Base-by-base conservation (phyloP, 176 grass and related monocot genomes). In the Guadua angustifolia region DNA sequence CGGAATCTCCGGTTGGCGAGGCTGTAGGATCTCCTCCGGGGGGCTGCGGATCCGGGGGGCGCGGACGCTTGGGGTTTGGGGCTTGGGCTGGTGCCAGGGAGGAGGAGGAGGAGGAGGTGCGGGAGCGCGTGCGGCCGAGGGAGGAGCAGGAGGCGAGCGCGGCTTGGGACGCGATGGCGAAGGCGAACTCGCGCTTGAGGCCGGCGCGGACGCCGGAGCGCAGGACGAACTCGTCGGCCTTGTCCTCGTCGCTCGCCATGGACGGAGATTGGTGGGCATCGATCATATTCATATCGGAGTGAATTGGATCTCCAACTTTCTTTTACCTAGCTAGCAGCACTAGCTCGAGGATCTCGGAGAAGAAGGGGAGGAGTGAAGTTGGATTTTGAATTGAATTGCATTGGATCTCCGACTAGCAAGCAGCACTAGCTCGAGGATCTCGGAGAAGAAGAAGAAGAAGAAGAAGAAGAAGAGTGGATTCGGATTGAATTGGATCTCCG, bases 101-200 rank as follows among this genome's bases (percentile, higher is more conserved):
- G 38, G 60, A 14, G 7, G 84, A 21, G 13, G 74, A 5, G 12
- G 76, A 1, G 50, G 83, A 38, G 44, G 49, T 74, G 33, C 80
- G 79, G 25, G 92, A 94, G 73, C 96, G 91, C 49, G 96, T 99
- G 77, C 96, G 93, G 57, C 96, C 96, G 13, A 90, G 89, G 55
- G 77, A 77, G 18, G 52, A 19, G 51, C 17, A 53, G 40, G 87
- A 5, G 66, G 67, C 73, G 22, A 93, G 86, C 13, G 85, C 57
- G 69, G 93, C 88, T 82, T 95, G 93, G 38, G 91, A 88, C 70
- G 82, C 86, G 69, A 98, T 85, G 83, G 95, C 93, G 83, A 99
- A 99, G 83, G 89, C 63, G 87, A 95, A 99, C 86, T 99, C 96
- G 13, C 93, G 85, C 88, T 99, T 99, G 36, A 99, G 87, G 49